Evolutionary conservation across 1,139 yeast genomes (phyloP), one percentile per base, ranked within the genome.

Genomic region (Hyphopichia fennica): DNA sequence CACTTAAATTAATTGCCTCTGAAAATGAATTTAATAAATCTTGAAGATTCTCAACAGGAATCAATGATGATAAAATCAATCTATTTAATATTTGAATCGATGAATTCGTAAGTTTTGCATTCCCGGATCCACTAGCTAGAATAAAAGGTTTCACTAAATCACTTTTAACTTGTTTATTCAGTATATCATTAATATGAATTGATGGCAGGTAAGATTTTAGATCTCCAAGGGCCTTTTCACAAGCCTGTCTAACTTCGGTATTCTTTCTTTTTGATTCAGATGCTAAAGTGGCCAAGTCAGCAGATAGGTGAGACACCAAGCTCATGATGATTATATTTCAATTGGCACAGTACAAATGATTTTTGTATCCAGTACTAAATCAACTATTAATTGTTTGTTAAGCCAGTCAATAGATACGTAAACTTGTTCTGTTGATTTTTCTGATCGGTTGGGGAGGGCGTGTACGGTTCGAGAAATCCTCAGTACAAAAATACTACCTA

Each of bases 1-100:
- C 73, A 0, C 95, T 88, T 34, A 87, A 67, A 53, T 82, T 84
- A 0, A 95, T 78, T 0, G 96, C 88, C 44, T 87, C 95, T 33
- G 71, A 67, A 32, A 91, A 70, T 0, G 93, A 83, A 30, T 79
- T 83, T 27, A 91, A 65, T 5, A 90, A 71, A 6, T 75, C 60
- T 22, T 25, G 23, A 13, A 38, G n/a, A 23, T 15, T 28, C 23
- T 19, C 38, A 28, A 17, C 22, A 35, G 38, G 28, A 19, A 19
- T 69, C 9, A 22, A 70, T 69, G 22, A 87, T 61, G 43, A 56
- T 16, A 73, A 63, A 18, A 87, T 78, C 42, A 89, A 66, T 25
- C 75, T 72, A 45, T 84, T 85, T 16, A 89, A 63, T 34, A 87
- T 77, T 45, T 86, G 90, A 38, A 90, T 72, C 0, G 96, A 82